Percentiles rank a stretch among this genome's conserved stretches.
Evolutionary conservation across 768 basidiomycete species (phyloP).

Genomic region (Leccinum imitatum): DNA sequence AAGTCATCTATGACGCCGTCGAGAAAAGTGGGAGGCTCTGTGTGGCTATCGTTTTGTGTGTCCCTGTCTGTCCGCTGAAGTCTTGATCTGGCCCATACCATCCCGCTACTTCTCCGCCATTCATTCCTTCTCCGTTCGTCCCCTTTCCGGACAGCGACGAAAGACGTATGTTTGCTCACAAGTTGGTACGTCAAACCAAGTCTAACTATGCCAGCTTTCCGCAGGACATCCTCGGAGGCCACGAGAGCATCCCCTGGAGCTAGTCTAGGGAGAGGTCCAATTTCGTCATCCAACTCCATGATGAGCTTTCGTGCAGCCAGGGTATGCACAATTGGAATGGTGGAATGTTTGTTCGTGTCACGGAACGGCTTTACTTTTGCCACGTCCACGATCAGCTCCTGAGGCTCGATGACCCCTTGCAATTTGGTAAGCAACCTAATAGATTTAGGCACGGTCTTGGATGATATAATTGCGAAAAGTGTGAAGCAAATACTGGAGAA

Average conservation of each 20-base stretch:
- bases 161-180: conserved; percentile 52
- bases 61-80: conserved; percentile 1
- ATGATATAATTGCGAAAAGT: conserved; percentile 33
- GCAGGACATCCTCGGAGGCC: conserved; percentile 34
- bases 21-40: conserved; percentile 13
- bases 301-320: conserved; percentile 55
- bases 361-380: conserved; percentile 27
- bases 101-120: background rate
- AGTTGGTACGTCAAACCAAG: conserved; percentile 54
- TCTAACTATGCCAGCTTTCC: conserved; percentile 46
- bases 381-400: conserved; percentile 23
- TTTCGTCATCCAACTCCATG: conserved; percentile 45
- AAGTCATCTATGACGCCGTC: conserved; percentile 20
- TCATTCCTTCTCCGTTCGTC: conserved; percentile 16
- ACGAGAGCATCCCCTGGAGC: conserved; percentile 24
- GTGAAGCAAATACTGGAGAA: conserved; percentile 36
- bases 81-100: conserved; percentile 19
- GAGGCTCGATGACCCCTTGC: conserved; percentile 22
- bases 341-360: conserved; percentile 10
- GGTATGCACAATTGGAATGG: conserved; percentile 46
- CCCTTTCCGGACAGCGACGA: conserved; percentile 51
- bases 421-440: conserved; percentile 30
- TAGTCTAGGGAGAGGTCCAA: conserved; percentile 34
- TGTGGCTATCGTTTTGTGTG: background rate
- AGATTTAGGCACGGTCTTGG: conserved; percentile 22